These are phyloP conservation scores for Stephania cephalantha DNA, from an alignment of 164 flowering plant genomes.

Conservation along the genomic window DNA sequence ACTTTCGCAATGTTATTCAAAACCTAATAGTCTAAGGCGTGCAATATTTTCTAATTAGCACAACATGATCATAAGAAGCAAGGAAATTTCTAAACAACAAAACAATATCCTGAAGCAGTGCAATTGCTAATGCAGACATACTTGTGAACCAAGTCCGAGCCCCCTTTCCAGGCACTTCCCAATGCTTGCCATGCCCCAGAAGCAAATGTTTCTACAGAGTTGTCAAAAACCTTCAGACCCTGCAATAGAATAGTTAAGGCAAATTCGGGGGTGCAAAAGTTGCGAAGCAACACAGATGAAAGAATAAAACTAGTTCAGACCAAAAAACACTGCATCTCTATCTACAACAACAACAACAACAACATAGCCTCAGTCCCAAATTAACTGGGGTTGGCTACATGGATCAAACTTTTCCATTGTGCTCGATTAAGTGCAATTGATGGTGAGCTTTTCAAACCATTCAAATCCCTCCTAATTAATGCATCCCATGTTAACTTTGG, in stretches of 20 bases:
- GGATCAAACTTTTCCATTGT: no score
- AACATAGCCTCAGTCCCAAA: no score
- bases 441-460: no score
- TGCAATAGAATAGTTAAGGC: conserved; percentile 24
- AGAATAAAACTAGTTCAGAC: neutral
- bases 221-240: conserved; percentile 84
- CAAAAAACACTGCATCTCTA: no score
- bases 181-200: conserved; percentile 98
- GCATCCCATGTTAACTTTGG: no score
- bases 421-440: no score
- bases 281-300: neutral
- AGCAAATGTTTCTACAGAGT: conserved; percentile 82
- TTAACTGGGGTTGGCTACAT: no score
- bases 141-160: conserved; percentile 70
- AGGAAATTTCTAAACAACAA: neutral
- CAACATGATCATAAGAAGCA: neutral
- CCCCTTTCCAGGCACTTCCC: conserved; percentile 86
- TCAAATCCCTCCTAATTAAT: no score
- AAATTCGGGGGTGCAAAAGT: neutral
- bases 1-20: neutral
- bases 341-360: neutral
- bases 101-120: neutral
- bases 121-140: conserved; percentile 30
- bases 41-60: neutral
- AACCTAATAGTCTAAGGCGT: neutral